Evolutionary conservation across 176 grass and related monocot species (phyloP).

Genomic region (Ensete glaucum): DNA sequence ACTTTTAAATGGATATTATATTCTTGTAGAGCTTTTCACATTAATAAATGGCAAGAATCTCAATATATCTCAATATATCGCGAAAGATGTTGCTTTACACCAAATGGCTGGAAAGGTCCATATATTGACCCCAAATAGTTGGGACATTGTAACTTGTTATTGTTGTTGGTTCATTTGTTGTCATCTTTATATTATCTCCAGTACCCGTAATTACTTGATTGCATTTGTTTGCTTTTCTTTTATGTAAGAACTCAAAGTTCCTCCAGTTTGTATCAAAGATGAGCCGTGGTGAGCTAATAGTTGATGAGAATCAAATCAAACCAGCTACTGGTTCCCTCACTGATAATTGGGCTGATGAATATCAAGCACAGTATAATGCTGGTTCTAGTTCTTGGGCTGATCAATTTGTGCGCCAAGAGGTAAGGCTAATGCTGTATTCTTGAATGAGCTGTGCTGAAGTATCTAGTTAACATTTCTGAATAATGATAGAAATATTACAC

Average conservation of each 20-base stretch:
- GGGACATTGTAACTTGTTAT: too few relatives aligned
- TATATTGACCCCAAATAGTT: too few relatives aligned
- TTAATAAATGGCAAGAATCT: too few relatives aligned
- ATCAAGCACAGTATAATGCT: constrained; percentile 75
- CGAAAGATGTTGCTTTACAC: too few relatives aligned
- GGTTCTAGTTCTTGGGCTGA: constrained; percentile 77
- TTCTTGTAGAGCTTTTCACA: too few relatives aligned
- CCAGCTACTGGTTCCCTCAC: constrained; percentile 57
- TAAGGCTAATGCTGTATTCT: constrained; percentile 13
- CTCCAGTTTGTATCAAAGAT: constrained; percentile 99
- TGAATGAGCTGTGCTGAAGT: neutral
- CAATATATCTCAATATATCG: too few relatives aligned
- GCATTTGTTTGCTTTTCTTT: constrained; percentile 13
- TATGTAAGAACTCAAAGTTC: constrained; percentile 86
- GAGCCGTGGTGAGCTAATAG: constrained; percentile 90
- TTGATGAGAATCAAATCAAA: constrained; percentile 99
- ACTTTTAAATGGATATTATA: too few relatives aligned
- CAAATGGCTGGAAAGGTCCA: too few relatives aligned
- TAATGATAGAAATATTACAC: neutral
- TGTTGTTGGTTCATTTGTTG: constrained; percentile 10
- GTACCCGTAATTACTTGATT: constrained; percentile 26
- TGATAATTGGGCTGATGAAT: constrained; percentile 87
- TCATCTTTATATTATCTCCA: constrained; percentile 8
- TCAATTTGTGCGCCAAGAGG: constrained; percentile 80
- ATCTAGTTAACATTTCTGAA: neutral